Evolutionary conservation across 176 grass and related monocot species (phyloP).

Genomic region (Panicum miliaceum): DNA sequence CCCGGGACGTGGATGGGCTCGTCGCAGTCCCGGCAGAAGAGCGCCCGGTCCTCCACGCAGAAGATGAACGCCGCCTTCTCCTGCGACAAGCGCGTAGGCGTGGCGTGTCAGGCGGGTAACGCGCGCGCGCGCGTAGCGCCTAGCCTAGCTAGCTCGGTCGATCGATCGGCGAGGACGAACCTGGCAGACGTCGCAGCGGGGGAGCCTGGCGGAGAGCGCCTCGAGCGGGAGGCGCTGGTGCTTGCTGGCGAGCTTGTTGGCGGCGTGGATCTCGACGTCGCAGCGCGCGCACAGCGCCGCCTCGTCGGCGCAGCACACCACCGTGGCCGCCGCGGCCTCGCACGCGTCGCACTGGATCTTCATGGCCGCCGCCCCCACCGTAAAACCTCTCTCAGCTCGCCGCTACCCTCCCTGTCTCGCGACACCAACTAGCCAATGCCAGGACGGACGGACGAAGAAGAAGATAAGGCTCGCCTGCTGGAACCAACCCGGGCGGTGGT

Average conservation of each 20-base stretch:
- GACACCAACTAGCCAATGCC: not conserved
- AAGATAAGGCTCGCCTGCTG: constrained; percentile 15
- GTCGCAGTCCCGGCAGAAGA: constrained; percentile 97
- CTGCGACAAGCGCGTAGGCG: constrained; percentile 18
- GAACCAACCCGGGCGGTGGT: not conserved
- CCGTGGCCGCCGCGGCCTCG: constrained; percentile 63
- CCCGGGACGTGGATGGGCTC: constrained; percentile 88
- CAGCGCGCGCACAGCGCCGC: constrained; percentile 86
- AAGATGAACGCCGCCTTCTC: constrained; percentile 99
- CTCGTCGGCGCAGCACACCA: constrained; percentile 91
- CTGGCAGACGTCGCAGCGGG: constrained; percentile 84
- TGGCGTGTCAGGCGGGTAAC: not conserved
- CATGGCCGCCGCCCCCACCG: constrained; percentile 34
- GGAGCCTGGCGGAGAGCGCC: constrained; percentile 61
- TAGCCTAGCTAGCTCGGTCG: not conserved
- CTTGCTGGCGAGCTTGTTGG: constrained; percentile 90
- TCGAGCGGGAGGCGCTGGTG: constrained; percentile 85
- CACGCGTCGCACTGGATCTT: constrained; percentile 94
- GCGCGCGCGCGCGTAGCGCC: not conserved
- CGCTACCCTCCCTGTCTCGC: not conserved
- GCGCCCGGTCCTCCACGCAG: constrained; percentile 96
- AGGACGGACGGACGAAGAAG: not conserved
- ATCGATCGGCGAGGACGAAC: not conserved
- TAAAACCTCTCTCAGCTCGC: not conserved
- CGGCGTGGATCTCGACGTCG: constrained; percentile 80